phyloP scores from a whole-genome alignment of 257 asterid species.

The Rauvolfia tetraphylla region DNA sequence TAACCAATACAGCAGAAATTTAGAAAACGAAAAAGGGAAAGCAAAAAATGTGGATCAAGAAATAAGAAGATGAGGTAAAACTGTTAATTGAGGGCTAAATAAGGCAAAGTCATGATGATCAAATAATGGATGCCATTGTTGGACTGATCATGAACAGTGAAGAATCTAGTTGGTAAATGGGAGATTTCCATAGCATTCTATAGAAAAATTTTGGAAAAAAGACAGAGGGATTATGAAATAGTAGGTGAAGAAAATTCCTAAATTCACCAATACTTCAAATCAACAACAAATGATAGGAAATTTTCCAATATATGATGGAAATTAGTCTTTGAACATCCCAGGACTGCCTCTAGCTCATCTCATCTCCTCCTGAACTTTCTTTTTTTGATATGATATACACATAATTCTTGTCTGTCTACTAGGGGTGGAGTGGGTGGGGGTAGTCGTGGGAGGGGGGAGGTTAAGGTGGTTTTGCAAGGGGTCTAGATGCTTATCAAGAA shows the following conservation, averaged over 20 bases:
- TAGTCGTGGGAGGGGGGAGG: conserved; percentile 6
- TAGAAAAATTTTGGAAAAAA: conserved; percentile 5
- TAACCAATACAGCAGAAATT: too few relatives aligned
- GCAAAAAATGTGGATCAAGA: background rate
- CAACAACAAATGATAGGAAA: background rate
- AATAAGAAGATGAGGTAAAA: background rate
- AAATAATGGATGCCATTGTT: background rate
- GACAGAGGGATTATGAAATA: conserved; percentile 3
- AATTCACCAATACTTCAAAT: background rate
- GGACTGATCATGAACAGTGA: background rate
- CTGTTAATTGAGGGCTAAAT: background rate
- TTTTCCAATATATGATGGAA: background rate
- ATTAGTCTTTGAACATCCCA: background rate
- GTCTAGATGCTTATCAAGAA: conserved; percentile 22
- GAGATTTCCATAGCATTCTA: background rate
- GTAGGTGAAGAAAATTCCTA: conserved; percentile 16
- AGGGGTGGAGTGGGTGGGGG: background rate
- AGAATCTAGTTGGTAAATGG: background rate
- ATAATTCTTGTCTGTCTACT: background rate
- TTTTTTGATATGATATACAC: background rate
- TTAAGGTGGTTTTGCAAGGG: background rate
- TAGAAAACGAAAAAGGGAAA: background rate
- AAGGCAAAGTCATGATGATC: background rate
- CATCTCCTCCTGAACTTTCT: background rate
- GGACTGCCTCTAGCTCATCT: background rate